Evolutionary conservation across 768 basidiomycete species (phyloP), one percentile per base, ranked within the genome.

Genomic region (Leccinellum albellum): DNA sequence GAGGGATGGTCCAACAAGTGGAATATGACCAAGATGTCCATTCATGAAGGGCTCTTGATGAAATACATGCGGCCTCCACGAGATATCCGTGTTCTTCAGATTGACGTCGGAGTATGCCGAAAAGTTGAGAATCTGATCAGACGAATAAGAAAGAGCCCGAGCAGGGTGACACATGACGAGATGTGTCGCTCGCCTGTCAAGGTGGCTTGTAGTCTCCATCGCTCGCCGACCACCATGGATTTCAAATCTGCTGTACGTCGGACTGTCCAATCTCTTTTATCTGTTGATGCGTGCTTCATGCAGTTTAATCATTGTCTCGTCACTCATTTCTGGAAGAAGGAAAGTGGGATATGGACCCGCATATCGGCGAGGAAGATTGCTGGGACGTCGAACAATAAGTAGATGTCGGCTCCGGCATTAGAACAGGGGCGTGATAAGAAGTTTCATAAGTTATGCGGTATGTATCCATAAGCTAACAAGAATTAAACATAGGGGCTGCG

Each of bases 51-150:
- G 21, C 5, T 44, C 48, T 1, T 56, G 7, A 21, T 8, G 42
- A 5, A 3, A 15, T 51, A 12, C 37, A 1, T 0, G 1, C 12
- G n/a, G 9, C n/a, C 26, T 50, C 45, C 52, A 28, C 40, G 58
- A 28, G 21, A 48, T 52, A 33, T 21, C 12, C 29, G 14, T 6
- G 47, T 49, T 40, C 55, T 64, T 13, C 48, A 21, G 26, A 37
- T 61, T 32, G 63, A 64, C 45, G 28, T 54, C 40, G 14, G 8
- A 20, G 21, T 40, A 10, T 56, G 46, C 6, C 40, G 24, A 23
- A 60, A 46, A 37, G 35, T 57, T 33, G 51, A 64, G 12, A 61
- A 60, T 46, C 42, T 64, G 26, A 29, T 64, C 20, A 50, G 5
- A 47, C 51, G 31, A 40, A 49, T 61, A 17, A 53, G 62, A 17